phyloP scores from a whole-genome alignment of 148 eudicot genomes.

The Polygonum maritimum region DNA sequence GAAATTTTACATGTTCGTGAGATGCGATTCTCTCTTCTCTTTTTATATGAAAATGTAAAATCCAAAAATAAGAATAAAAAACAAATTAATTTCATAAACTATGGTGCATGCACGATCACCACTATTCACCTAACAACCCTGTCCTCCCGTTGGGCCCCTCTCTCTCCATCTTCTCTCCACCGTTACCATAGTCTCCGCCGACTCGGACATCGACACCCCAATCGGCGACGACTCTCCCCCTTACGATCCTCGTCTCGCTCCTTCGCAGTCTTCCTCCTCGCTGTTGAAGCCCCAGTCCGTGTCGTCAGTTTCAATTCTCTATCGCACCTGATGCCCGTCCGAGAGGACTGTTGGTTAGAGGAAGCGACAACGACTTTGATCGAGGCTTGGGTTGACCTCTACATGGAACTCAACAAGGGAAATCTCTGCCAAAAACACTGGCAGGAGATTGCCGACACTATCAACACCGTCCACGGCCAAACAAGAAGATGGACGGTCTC shows the following conservation, averaged over 20 bases:
- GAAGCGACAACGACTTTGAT: slow-evolving; percentile 55
- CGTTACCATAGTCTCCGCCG: slow-evolving; percentile 10
- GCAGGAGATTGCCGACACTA: slow-evolving; percentile 64
- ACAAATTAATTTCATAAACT: not conserved
- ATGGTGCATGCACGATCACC: slow-evolving; percentile 8
- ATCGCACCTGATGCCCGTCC: slow-evolving; percentile 22
- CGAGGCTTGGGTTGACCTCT: slow-evolving; percentile 57
- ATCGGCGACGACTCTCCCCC: slow-evolving; percentile 17
- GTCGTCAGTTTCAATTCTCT: slow-evolving; percentile 1
- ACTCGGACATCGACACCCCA: slow-evolving; percentile 5
- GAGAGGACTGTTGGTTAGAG: slow-evolving; percentile 74
- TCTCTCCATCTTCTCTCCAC: slow-evolving; percentile 10
- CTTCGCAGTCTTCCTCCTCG: not conserved
- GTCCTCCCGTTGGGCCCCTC: not conserved
- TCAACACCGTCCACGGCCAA: slow-evolving; percentile 39
- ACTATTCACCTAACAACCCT: slow-evolving; percentile 7
- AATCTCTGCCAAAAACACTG: slow-evolving; percentile 64
- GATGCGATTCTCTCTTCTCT: no score
- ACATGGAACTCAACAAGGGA: slow-evolving; percentile 47
- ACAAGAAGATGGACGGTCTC: slow-evolving; percentile 5
- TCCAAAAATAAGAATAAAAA: no score
- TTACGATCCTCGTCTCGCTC: not conserved
- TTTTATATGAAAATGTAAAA: no score
- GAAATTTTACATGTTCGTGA: no score
- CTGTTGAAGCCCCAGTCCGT: not conserved